Base-by-base conservation (phyloP, 73 alveolate species). In the Symbiodinium pilosum region DNA sequence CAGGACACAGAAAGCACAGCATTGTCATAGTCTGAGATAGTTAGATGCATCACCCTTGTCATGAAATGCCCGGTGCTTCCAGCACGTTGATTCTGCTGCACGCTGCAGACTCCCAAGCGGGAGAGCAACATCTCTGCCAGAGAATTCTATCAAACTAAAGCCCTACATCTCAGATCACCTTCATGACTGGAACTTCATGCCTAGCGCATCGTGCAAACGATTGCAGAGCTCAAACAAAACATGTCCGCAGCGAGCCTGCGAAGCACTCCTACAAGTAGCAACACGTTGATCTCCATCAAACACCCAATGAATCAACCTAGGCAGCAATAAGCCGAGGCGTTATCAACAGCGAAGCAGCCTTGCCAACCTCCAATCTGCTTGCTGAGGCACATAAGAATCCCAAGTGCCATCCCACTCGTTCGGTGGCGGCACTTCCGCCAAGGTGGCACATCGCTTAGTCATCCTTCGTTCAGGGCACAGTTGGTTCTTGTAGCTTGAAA, bases 371-470 rank as follows among this genome's bases (percentile, higher is more conserved):
- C n/a, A 54, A 54, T 26, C 5, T 54, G 73, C 73, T 64, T 6
- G 94, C 96, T 77, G 36, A 71, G 89, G 81, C 40, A 56, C 97
- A 32, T 91, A 91, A 20, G 97, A 68, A 88, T 91, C 97, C 97
- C 97, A 91, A n/a, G 97, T 91, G 88, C 97, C 97, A 34, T 91
- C 97, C 97, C 97, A 91, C 20, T 91, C 97, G n/a, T 21, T 42
- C 77, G 97, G 83, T 14, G 97, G 97, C 30, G 97, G 97, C 77
- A 91, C 97, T 7, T 54, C 88, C 43, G 54, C 81, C 89, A 91
- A 43, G 77, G 97, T 43, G 41, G 36, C 9, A 21, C 97, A 91
- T 51, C 97, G 97, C 41, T 91, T 43, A 41, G 81, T 56, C 97
- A 91, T 91, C 97, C 97, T 91, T 9, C 81, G 89, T 12, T 6